These are phyloP conservation scores for Amaranthus tricolor DNA, from an alignment of 179 eudicot genomes.

Conservation along the genomic window DNA sequence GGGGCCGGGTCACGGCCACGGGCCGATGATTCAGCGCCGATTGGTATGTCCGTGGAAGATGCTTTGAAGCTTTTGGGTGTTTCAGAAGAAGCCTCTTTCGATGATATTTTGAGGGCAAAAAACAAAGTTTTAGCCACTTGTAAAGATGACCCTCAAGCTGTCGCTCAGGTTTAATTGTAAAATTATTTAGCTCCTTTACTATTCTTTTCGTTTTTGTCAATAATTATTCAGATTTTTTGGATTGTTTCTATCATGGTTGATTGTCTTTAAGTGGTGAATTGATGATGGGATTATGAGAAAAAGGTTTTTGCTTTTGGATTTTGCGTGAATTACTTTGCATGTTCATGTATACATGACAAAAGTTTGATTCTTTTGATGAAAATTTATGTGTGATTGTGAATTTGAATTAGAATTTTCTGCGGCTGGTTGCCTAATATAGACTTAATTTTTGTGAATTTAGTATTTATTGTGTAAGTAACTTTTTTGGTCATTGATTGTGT, in stretches of 20 bases:
- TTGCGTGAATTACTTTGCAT: neutral
- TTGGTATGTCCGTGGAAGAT: conserved; percentile 82
- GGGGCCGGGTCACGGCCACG: conserved; percentile 66
- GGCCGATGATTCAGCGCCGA: conserved; percentile 88
- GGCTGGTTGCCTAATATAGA: neutral
- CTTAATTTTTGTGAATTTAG: neutral
- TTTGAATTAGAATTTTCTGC: neutral
- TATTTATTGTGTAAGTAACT: too few species aligned
- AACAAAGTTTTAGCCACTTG: conserved; percentile 60
- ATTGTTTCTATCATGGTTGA: neutral
- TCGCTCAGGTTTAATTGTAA: conserved; percentile 57
- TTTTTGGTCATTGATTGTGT: too few species aligned
- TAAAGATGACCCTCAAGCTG: conserved; percentile 63
- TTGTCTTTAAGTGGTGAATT: too few species aligned
- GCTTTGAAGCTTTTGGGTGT: conserved; percentile 88
- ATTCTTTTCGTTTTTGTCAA: too few species aligned
- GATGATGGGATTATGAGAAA: neutral
- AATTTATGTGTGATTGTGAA: neutral
- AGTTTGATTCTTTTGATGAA: too few species aligned
- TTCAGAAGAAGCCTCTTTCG: conserved; percentile 80
- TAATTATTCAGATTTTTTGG: too few species aligned
- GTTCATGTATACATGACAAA: too few species aligned
- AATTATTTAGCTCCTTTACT: neutral
- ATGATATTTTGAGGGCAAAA: conserved; percentile 83
- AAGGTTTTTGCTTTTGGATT: too few species aligned